Percentiles rank a stretch among this genome's conserved stretches.
Conservation (phyloP, 305 asterid species). For the Nicotiana rustica region DNA sequence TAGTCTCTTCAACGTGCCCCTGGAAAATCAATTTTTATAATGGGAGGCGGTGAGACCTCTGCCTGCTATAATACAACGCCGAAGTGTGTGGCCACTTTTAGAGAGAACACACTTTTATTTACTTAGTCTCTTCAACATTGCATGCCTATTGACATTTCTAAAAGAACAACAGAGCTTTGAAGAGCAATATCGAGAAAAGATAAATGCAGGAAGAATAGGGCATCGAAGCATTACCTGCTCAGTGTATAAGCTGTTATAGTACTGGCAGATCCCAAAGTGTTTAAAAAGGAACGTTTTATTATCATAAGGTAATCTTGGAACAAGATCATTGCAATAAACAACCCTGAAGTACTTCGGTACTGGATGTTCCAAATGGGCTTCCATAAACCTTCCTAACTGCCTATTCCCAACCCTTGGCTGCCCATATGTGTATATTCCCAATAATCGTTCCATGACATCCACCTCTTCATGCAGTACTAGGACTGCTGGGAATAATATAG, state of each 20-base stretch:
- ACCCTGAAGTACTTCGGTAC: constrained; percentile 71
- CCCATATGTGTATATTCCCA: constrained; percentile 80
- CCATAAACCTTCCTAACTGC: constrained; percentile 69
- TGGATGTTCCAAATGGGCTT: constrained; percentile 63
- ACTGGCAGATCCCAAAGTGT: constrained; percentile 85
- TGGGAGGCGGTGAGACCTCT: too few relatives aligned
- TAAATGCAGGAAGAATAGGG: constrained; percentile 8
- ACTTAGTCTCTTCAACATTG: too few relatives aligned
- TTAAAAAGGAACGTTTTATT: constrained; percentile 81
- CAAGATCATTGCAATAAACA: constrained; percentile 90
- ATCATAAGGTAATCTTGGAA: constrained; percentile 95
- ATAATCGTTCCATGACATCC: constrained; percentile 62
- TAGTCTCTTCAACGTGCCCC: too few relatives aligned
- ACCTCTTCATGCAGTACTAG: constrained; percentile 71
- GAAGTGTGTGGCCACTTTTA: too few relatives aligned
- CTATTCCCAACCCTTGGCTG: constrained; percentile 89
- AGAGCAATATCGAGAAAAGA: background rate
- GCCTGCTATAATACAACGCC: too few relatives aligned
- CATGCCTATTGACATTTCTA: background rate
- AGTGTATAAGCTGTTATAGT: constrained; percentile 77
- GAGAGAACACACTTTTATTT: too few relatives aligned
- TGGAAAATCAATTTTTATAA: too few relatives aligned
- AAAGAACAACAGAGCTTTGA: background rate
- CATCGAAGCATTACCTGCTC: constrained; percentile 60
- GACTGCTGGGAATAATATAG: constrained; percentile 82